phyloP scores from a whole-genome alignment of 78 protist species.

The Dictyostelium discoideum region DNA sequence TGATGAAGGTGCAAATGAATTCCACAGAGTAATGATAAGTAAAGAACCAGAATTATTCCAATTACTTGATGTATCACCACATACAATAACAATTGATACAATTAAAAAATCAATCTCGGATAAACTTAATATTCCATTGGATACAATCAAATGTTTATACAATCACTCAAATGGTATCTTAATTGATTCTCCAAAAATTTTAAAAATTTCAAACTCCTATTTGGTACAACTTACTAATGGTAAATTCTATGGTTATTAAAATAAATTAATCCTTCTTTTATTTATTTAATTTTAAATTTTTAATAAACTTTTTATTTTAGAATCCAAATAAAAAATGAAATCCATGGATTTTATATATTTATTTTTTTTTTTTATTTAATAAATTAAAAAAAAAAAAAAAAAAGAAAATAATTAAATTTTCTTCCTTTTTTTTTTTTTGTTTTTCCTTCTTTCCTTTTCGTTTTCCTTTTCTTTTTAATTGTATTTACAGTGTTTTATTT shows the following conservation, averaged over 20 bases:
- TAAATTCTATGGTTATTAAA: conserved; percentile 25
- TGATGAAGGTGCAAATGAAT: not conserved
- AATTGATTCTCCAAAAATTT: not conserved
- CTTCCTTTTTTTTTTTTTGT: too few relatives aligned
- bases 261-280: too few relatives aligned
- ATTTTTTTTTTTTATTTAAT: too few relatives aligned
- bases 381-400: too few relatives aligned
- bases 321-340: too few relatives aligned
- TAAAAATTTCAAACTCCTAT: not conserved
- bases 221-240: not conserved
- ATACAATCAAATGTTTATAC: not conserved
- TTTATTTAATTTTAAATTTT: too few relatives aligned
- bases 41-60: not conserved
- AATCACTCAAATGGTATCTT: not conserved
- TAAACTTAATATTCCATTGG: conserved; percentile 5
- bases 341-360: too few relatives aligned
- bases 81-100: not conserved
- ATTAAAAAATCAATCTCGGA: not conserved
- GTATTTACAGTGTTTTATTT: not conserved
- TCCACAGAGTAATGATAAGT: not conserved
- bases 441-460: not conserved
- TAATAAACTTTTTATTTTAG: too few relatives aligned
- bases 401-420: not conserved
- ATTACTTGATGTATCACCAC: not conserved
- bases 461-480: not conserved